Conservation (phyloP, 768 basidiomycete genomes). For the Boletus fagicola region DNA sequence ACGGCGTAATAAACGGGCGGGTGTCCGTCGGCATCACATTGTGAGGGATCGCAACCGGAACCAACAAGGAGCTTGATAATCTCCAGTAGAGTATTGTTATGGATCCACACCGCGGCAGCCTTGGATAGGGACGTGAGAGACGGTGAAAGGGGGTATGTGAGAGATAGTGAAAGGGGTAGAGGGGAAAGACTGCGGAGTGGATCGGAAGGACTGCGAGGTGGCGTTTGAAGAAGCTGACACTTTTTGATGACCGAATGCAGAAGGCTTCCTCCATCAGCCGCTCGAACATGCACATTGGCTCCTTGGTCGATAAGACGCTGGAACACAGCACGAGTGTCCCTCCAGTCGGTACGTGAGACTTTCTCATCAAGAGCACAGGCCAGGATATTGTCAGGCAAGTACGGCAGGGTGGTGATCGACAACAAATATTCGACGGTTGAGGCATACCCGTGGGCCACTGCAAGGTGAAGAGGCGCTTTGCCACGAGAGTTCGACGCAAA, state of each 20-base stretch:
- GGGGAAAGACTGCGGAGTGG: too few relatives aligned
- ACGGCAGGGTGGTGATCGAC: neutral
- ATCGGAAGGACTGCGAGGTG: too few relatives aligned
- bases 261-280: neutral
- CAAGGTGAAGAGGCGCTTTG: conserved; percentile 2
- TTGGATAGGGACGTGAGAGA: too few relatives aligned
- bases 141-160: too few relatives aligned
- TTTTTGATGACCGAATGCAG: neutral
- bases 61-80: neutral
- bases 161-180: too few relatives aligned
- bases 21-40: neutral
- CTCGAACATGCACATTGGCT: neutral
- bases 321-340: neutral
- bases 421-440: neutral
- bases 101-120: too few relatives aligned
- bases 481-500: neutral
- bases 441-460: neutral
- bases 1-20: neutral
- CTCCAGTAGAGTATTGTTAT: neutral
- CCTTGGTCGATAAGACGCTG: neutral
- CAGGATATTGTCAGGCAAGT: neutral
- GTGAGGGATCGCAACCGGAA: conserved; percentile 4
- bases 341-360: neutral
- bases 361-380: neutral
- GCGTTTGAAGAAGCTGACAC: too few relatives aligned